Evolutionary conservation across 1,284 basidiomycete genomes (phyloP).

Genomic region (Sporisorium graminicola): DNA sequence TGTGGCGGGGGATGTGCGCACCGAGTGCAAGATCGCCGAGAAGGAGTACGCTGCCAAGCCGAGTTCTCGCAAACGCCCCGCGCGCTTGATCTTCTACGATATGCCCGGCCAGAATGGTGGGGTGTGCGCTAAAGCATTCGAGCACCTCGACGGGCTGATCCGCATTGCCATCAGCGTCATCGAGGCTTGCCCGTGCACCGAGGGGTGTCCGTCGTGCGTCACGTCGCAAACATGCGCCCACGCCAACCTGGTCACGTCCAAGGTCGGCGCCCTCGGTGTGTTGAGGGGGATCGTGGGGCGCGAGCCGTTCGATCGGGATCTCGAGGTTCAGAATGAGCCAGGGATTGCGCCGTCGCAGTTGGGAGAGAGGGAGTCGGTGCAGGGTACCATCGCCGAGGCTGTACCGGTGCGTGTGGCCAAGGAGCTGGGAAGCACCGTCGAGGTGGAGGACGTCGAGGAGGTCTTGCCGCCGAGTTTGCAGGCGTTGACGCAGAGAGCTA

Average conservation of each 20-base stretch:
- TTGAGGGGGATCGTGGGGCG: slow-evolving; percentile 63
- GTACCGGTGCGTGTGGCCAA: slow-evolving; percentile 42
- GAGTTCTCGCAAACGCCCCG: slow-evolving; percentile 80
- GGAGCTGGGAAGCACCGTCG: slow-evolving; percentile 33
- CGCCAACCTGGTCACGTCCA: slow-evolving; percentile 63
- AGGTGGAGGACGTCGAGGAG: slow-evolving; percentile 53
- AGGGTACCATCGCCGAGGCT: slow-evolving; percentile 49
- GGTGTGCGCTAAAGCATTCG: slow-evolving; percentile 83
- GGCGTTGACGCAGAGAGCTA: slow-evolving; percentile 27
- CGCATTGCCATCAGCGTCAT: slow-evolving; percentile 77
- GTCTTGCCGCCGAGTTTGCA: slow-evolving; percentile 45
- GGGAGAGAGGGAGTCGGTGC: slow-evolving; percentile 33
- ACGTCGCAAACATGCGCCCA: slow-evolving; percentile 59
- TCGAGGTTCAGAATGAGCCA: slow-evolving; percentile 56
- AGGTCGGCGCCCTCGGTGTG: slow-evolving; percentile 65
- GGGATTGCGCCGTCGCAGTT: slow-evolving; percentile 43
- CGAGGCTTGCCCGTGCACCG: slow-evolving; percentile 78
- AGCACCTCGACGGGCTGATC: slow-evolving; percentile 79
- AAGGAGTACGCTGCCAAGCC: slow-evolving; percentile 80
- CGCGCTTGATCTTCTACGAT: slow-evolving; percentile 88
- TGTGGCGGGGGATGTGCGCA: slow-evolving; percentile 77
- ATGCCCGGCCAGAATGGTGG: slow-evolving; percentile 79
- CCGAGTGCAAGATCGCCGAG: slow-evolving; percentile 83
- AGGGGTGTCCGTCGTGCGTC: slow-evolving; percentile 82
- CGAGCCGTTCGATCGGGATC: slow-evolving; percentile 59